These are phyloP conservation scores for Phytophthora aleatoria DNA, from an alignment of 352 stramenopile genomes.

Conservation along the genomic window DNA sequence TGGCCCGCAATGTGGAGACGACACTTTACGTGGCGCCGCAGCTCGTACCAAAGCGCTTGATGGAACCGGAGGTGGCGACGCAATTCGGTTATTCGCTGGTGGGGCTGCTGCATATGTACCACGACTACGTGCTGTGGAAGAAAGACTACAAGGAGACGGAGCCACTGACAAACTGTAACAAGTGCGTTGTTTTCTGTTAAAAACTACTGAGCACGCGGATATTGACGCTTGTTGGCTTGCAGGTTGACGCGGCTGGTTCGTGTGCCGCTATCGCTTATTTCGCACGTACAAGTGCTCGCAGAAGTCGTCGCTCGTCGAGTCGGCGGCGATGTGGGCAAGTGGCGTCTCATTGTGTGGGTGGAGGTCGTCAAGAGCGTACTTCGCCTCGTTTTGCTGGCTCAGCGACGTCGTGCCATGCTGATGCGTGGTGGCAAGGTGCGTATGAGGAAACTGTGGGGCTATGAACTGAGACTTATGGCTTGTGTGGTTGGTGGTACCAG, in stretches of 20 bases:
- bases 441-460: neutral
- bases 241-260: constrained; percentile 64
- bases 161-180: constrained; percentile 22
- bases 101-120: constrained; percentile 76
- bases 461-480: neutral
- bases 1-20: constrained; percentile 81
- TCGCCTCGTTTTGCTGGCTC: constrained; percentile 66
- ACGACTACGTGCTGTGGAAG: constrained; percentile 86
- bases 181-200: constrained; percentile 25
- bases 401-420: constrained; percentile 63
- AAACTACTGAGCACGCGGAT: no score
- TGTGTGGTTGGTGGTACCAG: constrained; percentile 26
- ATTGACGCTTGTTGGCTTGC: neutral
- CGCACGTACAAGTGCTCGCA: constrained; percentile 79
- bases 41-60: constrained; percentile 69
- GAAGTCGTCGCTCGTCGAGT: constrained; percentile 78
- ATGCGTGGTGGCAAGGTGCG: constrained; percentile 61
- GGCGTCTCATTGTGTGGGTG: constrained; percentile 81
- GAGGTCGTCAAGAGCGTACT: constrained; percentile 77
- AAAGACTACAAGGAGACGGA: constrained; percentile 27
- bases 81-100: constrained; percentile 83
- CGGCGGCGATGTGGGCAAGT: constrained; percentile 71
- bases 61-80: constrained; percentile 68
- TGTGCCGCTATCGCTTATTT: constrained; percentile 77
- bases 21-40: constrained; percentile 80